Percentiles rank a stretch among this genome's conserved stretches.
Evolutionary conservation across 73 alveolate species (phyloP).

Genomic region (Stentor coeruleus): DNA sequence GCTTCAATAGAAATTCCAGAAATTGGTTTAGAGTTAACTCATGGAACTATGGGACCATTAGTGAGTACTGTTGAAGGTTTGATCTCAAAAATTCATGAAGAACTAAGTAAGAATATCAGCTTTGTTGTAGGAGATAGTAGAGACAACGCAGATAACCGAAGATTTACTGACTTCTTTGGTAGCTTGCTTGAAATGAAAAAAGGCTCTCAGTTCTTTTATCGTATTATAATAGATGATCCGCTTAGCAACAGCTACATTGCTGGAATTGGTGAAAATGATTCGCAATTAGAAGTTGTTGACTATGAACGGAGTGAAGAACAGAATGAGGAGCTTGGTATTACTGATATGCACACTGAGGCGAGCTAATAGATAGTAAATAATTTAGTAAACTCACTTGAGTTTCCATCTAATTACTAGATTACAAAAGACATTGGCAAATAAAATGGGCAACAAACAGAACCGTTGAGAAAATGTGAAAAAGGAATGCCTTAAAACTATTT

Average conservation of each 20-base stretch:
- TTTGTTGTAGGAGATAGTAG: conserved; percentile 88
- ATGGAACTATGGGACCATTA: conserved; percentile 85
- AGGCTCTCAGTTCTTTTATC: conserved; percentile 54
- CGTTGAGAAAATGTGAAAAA: no score
- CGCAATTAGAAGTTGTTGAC: conserved; percentile 64
- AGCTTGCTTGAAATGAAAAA: conserved; percentile 68
- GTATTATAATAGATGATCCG: conserved; percentile 92
- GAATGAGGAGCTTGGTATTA: conserved; percentile 95
- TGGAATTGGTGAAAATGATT: conserved; percentile 79
- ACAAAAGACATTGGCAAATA: no score
- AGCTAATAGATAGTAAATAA: no score
- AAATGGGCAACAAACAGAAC: no score
- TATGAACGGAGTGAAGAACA: conserved; percentile 95
- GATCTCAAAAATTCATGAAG: conserved; percentile 57
- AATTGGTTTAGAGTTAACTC: conserved; percentile 77
- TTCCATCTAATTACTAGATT: no score
- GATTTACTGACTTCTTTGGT: conserved; percentile 57
- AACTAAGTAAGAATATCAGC: conserved; percentile 66
- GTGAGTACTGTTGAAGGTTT: conserved; percentile 94
- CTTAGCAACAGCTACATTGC: conserved; percentile 92
- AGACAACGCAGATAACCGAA: conserved; percentile 37
- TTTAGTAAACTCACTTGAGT: no score
- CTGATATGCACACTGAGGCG: conserved; percentile 72
- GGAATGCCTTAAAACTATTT: no score
- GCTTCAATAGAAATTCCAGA: conserved; percentile 84